Evolutionary conservation across 2,329 filamentous ascomycete genomes (phyloP).

Genomic region (Botrytis elliptica): DNA sequence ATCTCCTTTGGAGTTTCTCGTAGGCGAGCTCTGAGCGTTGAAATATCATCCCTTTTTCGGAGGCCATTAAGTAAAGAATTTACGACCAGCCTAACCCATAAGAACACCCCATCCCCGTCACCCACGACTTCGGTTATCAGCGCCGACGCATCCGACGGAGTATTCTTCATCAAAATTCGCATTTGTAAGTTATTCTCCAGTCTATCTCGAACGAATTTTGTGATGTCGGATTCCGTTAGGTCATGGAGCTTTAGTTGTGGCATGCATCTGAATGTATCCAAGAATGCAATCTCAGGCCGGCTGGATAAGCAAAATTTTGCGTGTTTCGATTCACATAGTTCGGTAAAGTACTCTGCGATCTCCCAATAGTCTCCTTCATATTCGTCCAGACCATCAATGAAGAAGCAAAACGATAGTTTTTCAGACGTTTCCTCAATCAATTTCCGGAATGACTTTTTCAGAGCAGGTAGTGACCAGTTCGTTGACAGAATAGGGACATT

Average conservation of each 20-base stretch:
- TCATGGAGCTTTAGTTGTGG: not conserved
- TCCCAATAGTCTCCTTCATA: not conserved
- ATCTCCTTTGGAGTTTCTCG: not conserved
- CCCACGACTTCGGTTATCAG: not conserved
- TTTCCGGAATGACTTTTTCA: not conserved
- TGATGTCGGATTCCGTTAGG: not conserved
- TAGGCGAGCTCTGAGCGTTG: not conserved
- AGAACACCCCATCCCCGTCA: not conserved
- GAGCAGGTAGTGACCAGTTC: not conserved
- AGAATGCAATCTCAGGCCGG: not conserved
- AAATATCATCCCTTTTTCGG: not conserved
- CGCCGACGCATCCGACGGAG: not conserved
- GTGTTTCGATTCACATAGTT: not conserved
- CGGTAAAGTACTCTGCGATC: not conserved
- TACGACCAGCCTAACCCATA: not conserved
- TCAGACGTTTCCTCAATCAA: not conserved
- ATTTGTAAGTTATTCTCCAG: not conserved
- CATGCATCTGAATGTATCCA: not conserved
- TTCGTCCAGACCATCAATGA: conserved; percentile 13
- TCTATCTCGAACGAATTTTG: not conserved
- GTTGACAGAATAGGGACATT: not conserved
- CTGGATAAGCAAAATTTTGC: not conserved
- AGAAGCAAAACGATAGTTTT: conserved; percentile 2
- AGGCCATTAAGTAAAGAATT: not conserved
- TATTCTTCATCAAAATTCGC: not conserved